Evolutionary conservation across 768 basidiomycete genomes (phyloP).

Genomic region (Amanita inopinata): DNA sequence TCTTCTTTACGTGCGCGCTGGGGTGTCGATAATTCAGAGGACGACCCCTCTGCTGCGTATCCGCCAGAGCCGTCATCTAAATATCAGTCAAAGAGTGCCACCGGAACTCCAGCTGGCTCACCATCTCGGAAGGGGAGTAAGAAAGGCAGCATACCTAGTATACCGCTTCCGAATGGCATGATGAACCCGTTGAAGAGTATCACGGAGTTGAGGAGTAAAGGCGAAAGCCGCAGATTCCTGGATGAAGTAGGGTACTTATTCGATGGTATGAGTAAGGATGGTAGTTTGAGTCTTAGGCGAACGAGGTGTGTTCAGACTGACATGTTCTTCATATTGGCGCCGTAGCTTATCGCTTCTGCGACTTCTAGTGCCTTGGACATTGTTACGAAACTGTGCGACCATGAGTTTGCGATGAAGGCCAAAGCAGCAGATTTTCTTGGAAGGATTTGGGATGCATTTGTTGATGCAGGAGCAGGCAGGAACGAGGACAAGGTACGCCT

Average conservation of each 20-base stretch:
- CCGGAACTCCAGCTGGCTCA: slow-evolving; percentile 23
- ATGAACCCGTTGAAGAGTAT: slow-evolving; percentile 74
- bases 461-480: slow-evolving; percentile 45
- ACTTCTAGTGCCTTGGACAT: slow-evolving; percentile 70
- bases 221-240: slow-evolving; percentile 69
- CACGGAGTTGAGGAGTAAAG: slow-evolving; percentile 71
- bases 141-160: slow-evolving; percentile 24
- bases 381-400: slow-evolving; percentile 60
- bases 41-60: slow-evolving; percentile 40
- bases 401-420: slow-evolving; percentile 70
- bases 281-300: slow-evolving; percentile 46
- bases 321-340: not conserved
- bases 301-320: slow-evolving; percentile 41
- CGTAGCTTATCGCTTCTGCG: not conserved
- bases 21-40: slow-evolving; percentile 76
- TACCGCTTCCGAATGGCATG: slow-evolving; percentile 41
- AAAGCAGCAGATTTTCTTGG: slow-evolving; percentile 66
- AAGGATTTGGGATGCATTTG: slow-evolving; percentile 60
- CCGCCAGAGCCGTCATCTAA: slow-evolving; percentile 21
- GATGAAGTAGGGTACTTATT: slow-evolving; percentile 83
- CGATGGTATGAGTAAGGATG: slow-evolving; percentile 57
- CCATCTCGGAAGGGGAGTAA: slow-evolving; percentile 27
- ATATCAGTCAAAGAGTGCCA: slow-evolving; percentile 14
- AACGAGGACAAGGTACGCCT: slow-evolving; percentile 42
- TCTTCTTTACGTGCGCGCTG: slow-evolving; percentile 63